Conservation (phyloP, 345 rosid genomes). For the Luvunga scandens region DNA sequence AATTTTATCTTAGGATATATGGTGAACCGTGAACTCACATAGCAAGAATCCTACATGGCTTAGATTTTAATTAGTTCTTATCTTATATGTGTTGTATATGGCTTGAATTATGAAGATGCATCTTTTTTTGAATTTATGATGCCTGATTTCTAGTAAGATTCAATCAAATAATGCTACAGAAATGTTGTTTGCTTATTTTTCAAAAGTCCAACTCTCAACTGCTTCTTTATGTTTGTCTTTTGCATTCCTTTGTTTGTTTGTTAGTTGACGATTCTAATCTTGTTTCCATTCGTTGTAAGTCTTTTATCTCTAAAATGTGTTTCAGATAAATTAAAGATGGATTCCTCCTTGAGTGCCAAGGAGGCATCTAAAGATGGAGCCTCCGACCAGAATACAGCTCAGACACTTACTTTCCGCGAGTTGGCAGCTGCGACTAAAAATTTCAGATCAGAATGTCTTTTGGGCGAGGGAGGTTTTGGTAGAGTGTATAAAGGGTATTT, state of each 20-base stretch:
- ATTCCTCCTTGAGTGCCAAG: conserved; percentile 29
- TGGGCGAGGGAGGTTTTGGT: conserved; percentile 95
- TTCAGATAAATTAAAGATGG: conserved; percentile 44
- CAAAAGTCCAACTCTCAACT: background rate
- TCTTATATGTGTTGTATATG: background rate
- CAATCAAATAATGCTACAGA: background rate
- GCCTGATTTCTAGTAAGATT: background rate
- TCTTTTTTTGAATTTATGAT: background rate
- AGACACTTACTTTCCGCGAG: conserved; percentile 72
- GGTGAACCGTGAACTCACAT: background rate
- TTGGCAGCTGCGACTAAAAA: conserved; percentile 77
- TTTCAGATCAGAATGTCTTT: conserved; percentile 70
- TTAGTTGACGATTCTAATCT: background rate
- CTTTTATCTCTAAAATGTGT: conserved; percentile 5
- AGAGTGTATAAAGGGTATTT: conserved; percentile 77
- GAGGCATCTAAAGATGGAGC: conserved; percentile 43
- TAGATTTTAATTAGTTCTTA: background rate
- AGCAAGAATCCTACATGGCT: background rate
- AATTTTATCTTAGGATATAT: background rate
- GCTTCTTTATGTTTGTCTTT: conserved; percentile 1
- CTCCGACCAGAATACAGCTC: conserved; percentile 59
- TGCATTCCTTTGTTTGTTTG: background rate
- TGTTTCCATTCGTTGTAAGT: background rate
- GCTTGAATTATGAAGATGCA: background rate
- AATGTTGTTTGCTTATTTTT: conserved; percentile 1